A percentile compares a stretch with the other conserved stretches of the same genome.
Evolutionary conservation across 139 green algal species (phyloP).

Genomic region (Chlamydomonas incerta): DNA sequence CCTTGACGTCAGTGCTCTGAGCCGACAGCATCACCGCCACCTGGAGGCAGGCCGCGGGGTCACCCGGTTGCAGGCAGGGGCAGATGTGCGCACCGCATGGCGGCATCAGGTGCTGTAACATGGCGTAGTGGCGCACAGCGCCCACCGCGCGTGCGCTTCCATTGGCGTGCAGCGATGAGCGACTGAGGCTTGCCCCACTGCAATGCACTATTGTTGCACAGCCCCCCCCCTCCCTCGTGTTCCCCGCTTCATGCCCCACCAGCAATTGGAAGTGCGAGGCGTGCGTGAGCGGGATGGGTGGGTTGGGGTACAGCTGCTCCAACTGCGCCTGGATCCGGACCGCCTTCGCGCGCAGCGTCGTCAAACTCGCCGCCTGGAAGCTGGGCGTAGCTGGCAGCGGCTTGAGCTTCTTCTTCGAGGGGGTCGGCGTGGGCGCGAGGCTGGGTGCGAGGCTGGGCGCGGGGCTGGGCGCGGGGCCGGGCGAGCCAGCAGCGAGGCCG

Average conservation of each 20-base stretch:
- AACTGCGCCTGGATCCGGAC: conserved; percentile 69
- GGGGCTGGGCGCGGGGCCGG: no score
- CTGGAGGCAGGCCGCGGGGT: not conserved
- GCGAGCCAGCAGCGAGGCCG: no score
- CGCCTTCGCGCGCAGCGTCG: conserved; percentile 53
- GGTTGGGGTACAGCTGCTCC: conserved; percentile 74
- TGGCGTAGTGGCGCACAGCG: no score
- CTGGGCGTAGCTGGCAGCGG: conserved; percentile 14
- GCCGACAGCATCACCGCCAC: conserved; percentile 85
- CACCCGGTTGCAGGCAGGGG: not conserved
- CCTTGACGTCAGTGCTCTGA: conserved; percentile 83
- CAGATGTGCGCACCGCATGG: no score
- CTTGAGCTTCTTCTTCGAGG: conserved; percentile 7
- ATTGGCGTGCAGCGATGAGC: no score
- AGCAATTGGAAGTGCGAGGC: conserved; percentile 83
- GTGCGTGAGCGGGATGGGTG: conserved; percentile 81
- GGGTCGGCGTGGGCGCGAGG: not conserved
- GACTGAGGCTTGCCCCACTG: no score
- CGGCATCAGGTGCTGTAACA: no score
- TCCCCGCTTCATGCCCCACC: no score
- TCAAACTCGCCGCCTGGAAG: not conserved
- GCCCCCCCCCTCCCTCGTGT: no score
- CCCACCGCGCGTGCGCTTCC: no score
- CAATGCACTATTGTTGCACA: no score
- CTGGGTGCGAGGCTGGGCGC: no score